Percentiles rank a stretch among this genome's conserved stretches.
These are phyloP conservation scores for Monilinia laxa DNA, from an alignment of 2,329 filamentous ascomycete genomes.

Conservation along the genomic window DNA sequence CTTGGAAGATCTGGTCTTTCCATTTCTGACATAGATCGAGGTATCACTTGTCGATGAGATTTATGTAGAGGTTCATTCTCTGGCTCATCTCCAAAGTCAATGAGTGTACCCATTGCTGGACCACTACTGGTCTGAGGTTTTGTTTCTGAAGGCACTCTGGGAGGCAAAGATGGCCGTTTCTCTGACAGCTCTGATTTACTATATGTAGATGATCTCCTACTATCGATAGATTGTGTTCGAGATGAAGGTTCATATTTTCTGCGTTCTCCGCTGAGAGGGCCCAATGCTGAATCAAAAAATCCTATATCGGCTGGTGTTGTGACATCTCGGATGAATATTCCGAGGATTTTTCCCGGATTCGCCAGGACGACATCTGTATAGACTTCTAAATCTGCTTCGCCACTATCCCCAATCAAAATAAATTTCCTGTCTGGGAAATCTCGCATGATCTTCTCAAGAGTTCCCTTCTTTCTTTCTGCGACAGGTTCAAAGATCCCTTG, in stretches of 20 bases:
- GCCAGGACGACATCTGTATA: slow-evolving; percentile 90
- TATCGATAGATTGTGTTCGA: slow-evolving; percentile 30
- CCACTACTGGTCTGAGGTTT: slow-evolving; percentile 40
- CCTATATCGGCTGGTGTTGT: slow-evolving; percentile 72
- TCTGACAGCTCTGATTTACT: slow-evolving; percentile 27
- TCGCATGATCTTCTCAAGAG: slow-evolving; percentile 76
- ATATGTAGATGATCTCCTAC: slow-evolving; percentile 25
- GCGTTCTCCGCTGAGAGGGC: slow-evolving; percentile 36
- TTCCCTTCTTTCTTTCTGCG: slow-evolving; percentile 88
- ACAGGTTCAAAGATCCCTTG: slow-evolving; percentile 98
- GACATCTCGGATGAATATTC: slow-evolving; percentile 93
- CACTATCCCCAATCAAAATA: slow-evolving; percentile 89
- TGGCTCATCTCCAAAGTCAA: slow-evolving; percentile 59
- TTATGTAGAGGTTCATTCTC: slow-evolving; percentile 43
- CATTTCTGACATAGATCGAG: slow-evolving; percentile 36
- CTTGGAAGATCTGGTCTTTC: slow-evolving; percentile 36
- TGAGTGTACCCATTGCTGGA: slow-evolving; percentile 54
- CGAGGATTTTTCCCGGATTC: slow-evolving; percentile 75
- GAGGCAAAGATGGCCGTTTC: slow-evolving; percentile 35
- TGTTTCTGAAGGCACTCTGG: slow-evolving; percentile 33
- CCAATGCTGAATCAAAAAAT: slow-evolving; percentile 67
- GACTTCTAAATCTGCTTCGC: slow-evolving; percentile 93
- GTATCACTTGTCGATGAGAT: slow-evolving; percentile 36
- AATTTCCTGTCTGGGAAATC: slow-evolving; percentile 92
- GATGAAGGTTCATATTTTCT: slow-evolving; percentile 26